Evolutionary conservation across 768 basidiomycete genomes (phyloP), one percentile per base, ranked within the genome.

Genomic region (Heimioporus sp.): DNA sequence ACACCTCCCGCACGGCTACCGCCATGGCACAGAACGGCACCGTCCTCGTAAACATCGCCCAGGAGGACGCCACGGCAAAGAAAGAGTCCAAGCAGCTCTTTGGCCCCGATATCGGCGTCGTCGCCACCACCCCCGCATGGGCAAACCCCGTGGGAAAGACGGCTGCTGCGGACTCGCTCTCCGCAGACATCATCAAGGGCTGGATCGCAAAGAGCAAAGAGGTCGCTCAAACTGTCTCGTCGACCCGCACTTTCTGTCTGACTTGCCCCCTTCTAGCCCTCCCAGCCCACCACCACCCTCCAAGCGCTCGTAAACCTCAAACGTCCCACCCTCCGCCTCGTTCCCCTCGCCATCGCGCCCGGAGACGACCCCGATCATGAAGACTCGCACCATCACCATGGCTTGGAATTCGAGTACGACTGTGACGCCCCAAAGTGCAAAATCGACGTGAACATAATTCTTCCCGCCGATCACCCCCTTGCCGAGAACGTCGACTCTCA

Each of bases 281-380:
- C 85, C 10, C 87, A 92, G 62, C 84, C 93, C 0, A 96, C 94
- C 0, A 98, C 94, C 0, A 96, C 94, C 2, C 76, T 98, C 0
- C 94, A 97, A 72, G 94, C 94, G 0, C 79, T 95, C 32, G 93
- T 97, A 57, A 98, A 97, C 65, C 83, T 97, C 60, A 96, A 95
- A 65, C 82, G 94, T 5, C 94, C 94, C 1, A 85, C 91, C 1
- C 78, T 98, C 32, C 81, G 86, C 12, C 80, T 95, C 4, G 85
- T 83, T 9, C 91, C 86, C 1, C 73, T 89, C 17, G 60, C 76
- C 4, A 60, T 69, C 19, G 63, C 78, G 13, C 62, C 74, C 2
- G 73, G 76, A 34, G 79, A 83, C 24, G 77, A 79, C 15, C 65
- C 73, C 32, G 66, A 76, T 36, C 66, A 78, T 35, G 57, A 67